Evolutionary conservation across 225 moss, liverwort and hornwort species (phyloP).

Genomic region (Sphagnum contortum): DNA sequence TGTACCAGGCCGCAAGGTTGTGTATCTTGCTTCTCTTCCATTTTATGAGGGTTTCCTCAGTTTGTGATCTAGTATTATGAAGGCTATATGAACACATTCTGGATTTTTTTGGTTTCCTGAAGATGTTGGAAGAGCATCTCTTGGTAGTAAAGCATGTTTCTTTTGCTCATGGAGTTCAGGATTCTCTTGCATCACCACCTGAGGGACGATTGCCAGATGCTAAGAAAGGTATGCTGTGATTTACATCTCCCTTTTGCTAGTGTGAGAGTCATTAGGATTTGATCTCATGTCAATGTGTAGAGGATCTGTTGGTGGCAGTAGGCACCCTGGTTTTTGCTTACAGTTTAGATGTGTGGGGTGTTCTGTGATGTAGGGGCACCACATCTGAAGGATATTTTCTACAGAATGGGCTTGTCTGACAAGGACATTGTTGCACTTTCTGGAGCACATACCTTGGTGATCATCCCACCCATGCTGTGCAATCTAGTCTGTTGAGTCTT

Average conservation of each 20-base stretch:
- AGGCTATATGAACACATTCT: not conserved
- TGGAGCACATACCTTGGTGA: slow-evolving; percentile 84
- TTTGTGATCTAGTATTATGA: not conserved
- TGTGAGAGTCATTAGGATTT: not conserved
- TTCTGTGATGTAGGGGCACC: slow-evolving; percentile 43
- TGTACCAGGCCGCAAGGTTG: slow-evolving; percentile 71
- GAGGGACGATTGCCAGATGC: slow-evolving; percentile 81
- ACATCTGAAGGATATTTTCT: slow-evolving; percentile 80
- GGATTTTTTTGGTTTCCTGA: not conserved
- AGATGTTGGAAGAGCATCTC: too few relatives aligned
- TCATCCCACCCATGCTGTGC: not conserved
- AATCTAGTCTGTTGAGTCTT: too few relatives aligned
- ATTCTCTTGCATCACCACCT: slow-evolving; percentile 73
- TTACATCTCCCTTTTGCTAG: not conserved
- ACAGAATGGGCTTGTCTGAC: slow-evolving; percentile 86
- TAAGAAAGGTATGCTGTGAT: slow-evolving; percentile 27
- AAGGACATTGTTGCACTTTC: slow-evolving; percentile 89
- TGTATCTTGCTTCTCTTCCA: too few relatives aligned
- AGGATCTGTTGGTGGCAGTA: too few relatives aligned
- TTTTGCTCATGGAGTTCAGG: slow-evolving; percentile 22
- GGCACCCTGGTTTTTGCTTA: too few relatives aligned
- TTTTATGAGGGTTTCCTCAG: too few relatives aligned
- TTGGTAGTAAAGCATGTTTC: not conserved
- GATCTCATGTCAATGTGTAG: not conserved
- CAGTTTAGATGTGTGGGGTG: not conserved